Evolutionary conservation across 192 early-diverging fungal species (phyloP).

Genomic region (Phlyctochytrium bullatum): DNA sequence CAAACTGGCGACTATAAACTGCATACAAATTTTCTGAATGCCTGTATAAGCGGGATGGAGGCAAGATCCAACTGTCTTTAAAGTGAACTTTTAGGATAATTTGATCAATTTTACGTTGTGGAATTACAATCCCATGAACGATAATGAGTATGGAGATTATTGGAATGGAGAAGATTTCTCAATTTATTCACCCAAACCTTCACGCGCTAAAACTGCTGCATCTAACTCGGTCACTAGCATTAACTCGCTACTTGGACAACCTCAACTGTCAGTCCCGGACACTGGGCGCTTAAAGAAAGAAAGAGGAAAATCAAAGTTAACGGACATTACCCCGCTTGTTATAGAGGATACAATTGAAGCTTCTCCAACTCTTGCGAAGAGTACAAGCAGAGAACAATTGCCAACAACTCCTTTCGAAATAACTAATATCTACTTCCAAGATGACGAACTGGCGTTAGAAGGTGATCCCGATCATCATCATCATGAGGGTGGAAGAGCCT

Average conservation of each 20-base stretch:
- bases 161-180: slow-evolving; percentile 89
- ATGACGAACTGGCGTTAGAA: slow-evolving; percentile 22
- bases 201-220: slow-evolving; percentile 1
- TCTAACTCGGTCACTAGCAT: slow-evolving; percentile 11
- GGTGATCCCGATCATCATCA: slow-evolving; percentile 44
- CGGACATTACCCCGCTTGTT: slow-evolving; percentile 10
- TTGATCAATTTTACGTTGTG: slow-evolving; percentile 80
- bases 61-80: slow-evolving; percentile 7
- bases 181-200: slow-evolving; percentile 50
- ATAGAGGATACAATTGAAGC: neutral
- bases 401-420: slow-evolving; percentile 61
- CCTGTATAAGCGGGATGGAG: slow-evolving; percentile 71
- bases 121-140: slow-evolving; percentile 83
- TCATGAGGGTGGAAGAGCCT: slow-evolving; percentile 71
- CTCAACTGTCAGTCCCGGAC: neutral
- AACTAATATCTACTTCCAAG: slow-evolving; percentile 30
- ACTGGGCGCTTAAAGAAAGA: slow-evolving; percentile 8
- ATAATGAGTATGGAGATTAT: slow-evolving; percentile 75
- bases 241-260: slow-evolving; percentile 8
- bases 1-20: slow-evolving; percentile 67
- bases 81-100: slow-evolving; percentile 40
- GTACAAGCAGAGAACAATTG: slow-evolving; percentile 1
- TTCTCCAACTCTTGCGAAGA: neutral
- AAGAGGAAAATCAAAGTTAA: slow-evolving; percentile 25
- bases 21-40: slow-evolving; percentile 75